Conservation (phyloP, 495 filamentous ascomycete genomes). For the Halenospora varia region DNA sequence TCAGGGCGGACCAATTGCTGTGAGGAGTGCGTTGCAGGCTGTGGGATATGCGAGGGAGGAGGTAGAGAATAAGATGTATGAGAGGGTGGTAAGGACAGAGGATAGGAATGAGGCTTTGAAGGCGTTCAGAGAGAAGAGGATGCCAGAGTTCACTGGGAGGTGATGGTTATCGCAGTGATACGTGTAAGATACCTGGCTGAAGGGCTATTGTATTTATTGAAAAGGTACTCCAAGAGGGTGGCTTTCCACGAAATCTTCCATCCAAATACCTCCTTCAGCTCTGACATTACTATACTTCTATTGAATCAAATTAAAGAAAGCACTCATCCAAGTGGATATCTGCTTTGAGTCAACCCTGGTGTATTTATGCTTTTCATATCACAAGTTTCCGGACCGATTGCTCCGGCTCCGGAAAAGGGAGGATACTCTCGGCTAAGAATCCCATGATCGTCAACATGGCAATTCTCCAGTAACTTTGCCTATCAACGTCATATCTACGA, state of each 20-base stretch:
- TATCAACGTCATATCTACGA: background rate
- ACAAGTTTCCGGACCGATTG: background rate
- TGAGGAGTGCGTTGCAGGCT: slow-evolving; percentile 67
- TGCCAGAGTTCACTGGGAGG: slow-evolving; percentile 72
- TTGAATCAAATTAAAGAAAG: too few species aligned
- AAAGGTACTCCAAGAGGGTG: too few species aligned
- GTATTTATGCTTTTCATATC: too few species aligned
- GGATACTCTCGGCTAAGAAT: background rate
- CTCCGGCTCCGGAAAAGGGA: too few species aligned
- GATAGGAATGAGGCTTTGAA: slow-evolving; percentile 82
- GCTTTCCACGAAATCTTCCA: too few species aligned
- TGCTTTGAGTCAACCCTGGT: too few species aligned
- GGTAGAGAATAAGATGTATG: slow-evolving; percentile 75
- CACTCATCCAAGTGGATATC: too few species aligned
- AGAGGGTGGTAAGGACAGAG: slow-evolving; percentile 71
- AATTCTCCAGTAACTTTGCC: background rate
- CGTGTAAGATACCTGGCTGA: background rate
- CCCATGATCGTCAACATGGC: background rate
- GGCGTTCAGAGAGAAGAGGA: slow-evolving; percentile 90
- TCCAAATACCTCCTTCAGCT: too few species aligned
- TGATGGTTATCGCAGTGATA: slow-evolving; percentile 20
- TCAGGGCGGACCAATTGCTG: slow-evolving; percentile 78
- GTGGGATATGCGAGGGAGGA: slow-evolving; percentile 62
- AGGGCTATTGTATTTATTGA: too few species aligned
- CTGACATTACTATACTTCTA: too few species aligned